Evolutionary conservation across 106 monocot species (phyloP), one percentile per base, ranked within the genome.

Genomic region (Hemerocallis citrina): DNA sequence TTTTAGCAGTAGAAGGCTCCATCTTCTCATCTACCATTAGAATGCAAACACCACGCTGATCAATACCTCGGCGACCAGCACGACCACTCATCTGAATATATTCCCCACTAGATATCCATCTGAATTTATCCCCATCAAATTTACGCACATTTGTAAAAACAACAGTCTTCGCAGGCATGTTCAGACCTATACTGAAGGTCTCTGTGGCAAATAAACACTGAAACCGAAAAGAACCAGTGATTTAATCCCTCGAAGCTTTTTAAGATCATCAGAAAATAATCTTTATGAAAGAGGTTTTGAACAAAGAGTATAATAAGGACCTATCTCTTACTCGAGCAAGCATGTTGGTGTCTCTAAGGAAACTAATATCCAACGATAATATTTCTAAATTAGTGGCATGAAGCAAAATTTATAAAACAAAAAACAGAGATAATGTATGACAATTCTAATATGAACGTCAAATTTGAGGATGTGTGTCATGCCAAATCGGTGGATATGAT

Each of bases 11-110:
- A 47, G 96, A 81, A 32, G 96, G 91, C 62, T 98, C 96, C 91
- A 98, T 91, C 66, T 98, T 91, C 74, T 98, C 96, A 80, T 98
- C 96, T 39, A 91, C 63, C 96, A 98, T 98, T 19, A 98, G 61
- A 67, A 98, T 88, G 64, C 96, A 98, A 59, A 98, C 75, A 34
- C 96, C 96, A 52, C 87, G 96, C 57, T 84, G 74, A 71, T 98
- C 96, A 71, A 98, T 98, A 61, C 96, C 96, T 66, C 96, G 78
- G 19, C 96, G 86, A 34, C 96, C 96, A 70, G 96, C 96, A 45
- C 96, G 91, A 7, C 96, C 96, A 81, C 96, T 98, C 96, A 98
- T 98, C 66, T 98, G 96, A 34, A 98, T 88, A 63, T 98, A 98
- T 52, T 98, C 96, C 34, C 96, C 96, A 64, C 91, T 98, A 9